These are phyloP conservation scores for Wickerhamiella brachini DNA, from an alignment of 805 yeast genomes.

Conservation along the genomic window DNA sequence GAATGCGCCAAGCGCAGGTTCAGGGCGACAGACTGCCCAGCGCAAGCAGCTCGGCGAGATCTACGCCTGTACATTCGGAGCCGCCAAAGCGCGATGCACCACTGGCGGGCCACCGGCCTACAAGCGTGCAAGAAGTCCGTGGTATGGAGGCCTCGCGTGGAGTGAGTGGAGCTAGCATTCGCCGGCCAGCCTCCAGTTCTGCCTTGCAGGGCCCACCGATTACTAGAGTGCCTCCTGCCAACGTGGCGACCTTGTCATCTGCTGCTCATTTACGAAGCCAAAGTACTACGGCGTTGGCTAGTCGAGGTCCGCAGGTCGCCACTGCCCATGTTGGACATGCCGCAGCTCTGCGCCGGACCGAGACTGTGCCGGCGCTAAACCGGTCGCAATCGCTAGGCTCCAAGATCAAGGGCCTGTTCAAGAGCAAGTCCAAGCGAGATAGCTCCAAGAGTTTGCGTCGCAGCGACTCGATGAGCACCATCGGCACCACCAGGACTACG, in stretches of 20 bases:
- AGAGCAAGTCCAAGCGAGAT: background rate
- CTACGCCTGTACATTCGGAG: background rate
- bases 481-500: background rate
- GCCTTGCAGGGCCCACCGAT: background rate
- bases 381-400: constrained; percentile 1
- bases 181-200: background rate
- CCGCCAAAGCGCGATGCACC: background rate
- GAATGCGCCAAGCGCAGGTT: background rate
- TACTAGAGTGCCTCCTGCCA: background rate
- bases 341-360: background rate
- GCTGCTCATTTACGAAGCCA: background rate
- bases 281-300: background rate
- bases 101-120: too few species aligned
- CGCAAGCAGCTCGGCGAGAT: background rate
- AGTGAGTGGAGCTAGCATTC: background rate
- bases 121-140: too few species aligned
- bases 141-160: too few species aligned
- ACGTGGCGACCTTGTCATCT: background rate
- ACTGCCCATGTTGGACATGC: background rate
- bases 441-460: background rate
- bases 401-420: background rate
- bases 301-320: background rate
- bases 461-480: background rate
- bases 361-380: background rate
- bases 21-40: background rate